These are phyloP conservation scores for Sporothrix pseudoabietina DNA, from an alignment of 2,329 filamentous ascomycete species.

Conservation along the genomic window DNA sequence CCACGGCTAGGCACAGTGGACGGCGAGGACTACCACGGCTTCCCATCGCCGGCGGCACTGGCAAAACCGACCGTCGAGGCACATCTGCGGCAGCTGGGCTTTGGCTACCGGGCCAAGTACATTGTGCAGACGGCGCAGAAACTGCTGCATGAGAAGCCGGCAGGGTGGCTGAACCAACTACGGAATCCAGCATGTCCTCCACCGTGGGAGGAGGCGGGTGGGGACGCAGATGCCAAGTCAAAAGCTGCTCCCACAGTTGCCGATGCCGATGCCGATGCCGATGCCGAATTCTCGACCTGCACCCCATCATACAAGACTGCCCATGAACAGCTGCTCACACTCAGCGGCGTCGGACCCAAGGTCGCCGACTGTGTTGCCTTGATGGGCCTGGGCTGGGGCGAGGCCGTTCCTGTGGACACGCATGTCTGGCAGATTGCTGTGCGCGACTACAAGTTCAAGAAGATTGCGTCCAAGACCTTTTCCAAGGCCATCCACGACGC, in stretches of 20 bases:
- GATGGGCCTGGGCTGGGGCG: constrained; percentile 95
- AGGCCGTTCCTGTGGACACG: constrained; percentile 93
- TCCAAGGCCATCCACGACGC: constrained; percentile 88
- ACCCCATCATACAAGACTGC: constrained; percentile 66
- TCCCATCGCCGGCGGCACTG: constrained; percentile 52
- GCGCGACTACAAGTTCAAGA: constrained; percentile 81
- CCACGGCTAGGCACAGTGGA: constrained; percentile 71
- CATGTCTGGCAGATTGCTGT: constrained; percentile 99
- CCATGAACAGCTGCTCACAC: constrained; percentile 73
- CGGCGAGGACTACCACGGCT: constrained; percentile 51
- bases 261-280: not conserved
- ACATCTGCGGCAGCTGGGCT: constrained; percentile 79
- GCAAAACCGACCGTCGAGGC: constrained; percentile 73
- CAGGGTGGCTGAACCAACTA: constrained; percentile 74
- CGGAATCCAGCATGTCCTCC: constrained; percentile 73
- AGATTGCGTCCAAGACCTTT: constrained; percentile 71
- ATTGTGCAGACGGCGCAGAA: constrained; percentile 82
- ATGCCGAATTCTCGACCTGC: not conserved
- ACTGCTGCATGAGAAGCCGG: constrained; percentile 66
- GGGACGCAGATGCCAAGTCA: not conserved
- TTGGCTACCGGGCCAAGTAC: constrained; percentile 93
- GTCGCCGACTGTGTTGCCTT: constrained; percentile 95
- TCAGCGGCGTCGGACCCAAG: constrained; percentile 93
- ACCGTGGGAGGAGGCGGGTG: constrained; percentile 49
- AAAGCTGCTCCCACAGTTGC: not conserved